These are phyloP conservation scores for Stachybotrys echinatus DNA, from an alignment of 2,329 filamentous ascomycete species.

Conservation along the genomic window DNA sequence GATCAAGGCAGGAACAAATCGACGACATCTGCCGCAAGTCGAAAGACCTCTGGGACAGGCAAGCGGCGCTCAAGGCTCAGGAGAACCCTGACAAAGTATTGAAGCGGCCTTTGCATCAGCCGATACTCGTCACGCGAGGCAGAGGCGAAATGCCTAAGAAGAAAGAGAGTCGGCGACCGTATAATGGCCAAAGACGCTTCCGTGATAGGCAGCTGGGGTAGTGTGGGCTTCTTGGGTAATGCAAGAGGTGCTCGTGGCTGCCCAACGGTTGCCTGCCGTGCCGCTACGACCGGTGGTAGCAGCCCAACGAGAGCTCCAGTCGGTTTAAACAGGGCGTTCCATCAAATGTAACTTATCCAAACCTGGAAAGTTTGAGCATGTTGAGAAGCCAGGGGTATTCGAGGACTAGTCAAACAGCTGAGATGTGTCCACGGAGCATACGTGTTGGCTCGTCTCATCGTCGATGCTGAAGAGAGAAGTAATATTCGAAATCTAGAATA, in stretches of 20 bases:
- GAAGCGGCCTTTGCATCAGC: conserved; percentile 53
- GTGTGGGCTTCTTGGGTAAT: neutral
- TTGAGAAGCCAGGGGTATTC: too few relatives aligned
- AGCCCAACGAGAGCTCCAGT: too few relatives aligned
- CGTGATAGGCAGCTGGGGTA: conserved; percentile 13
- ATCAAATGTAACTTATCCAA: too few relatives aligned
- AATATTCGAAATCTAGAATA: too few relatives aligned
- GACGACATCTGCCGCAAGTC: conserved; percentile 58
- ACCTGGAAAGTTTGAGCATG: too few relatives aligned
- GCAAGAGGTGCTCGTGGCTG: neutral
- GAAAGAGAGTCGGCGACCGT: conserved; percentile 16
- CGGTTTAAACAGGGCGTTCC: too few relatives aligned
- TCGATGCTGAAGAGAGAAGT: too few relatives aligned
- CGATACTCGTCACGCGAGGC: conserved; percentile 39
- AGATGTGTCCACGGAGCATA: too few relatives aligned
- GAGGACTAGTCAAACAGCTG: too few relatives aligned
- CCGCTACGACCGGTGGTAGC: too few relatives aligned
- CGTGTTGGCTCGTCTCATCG: too few relatives aligned
- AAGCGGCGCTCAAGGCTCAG: conserved; percentile 44
- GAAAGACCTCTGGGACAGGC: conserved; percentile 50
- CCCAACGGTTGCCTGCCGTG: too few relatives aligned
- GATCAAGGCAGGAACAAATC: conserved; percentile 48
- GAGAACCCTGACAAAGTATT: conserved; percentile 42
- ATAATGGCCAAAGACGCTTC: conserved; percentile 19
- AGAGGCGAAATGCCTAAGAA: conserved; percentile 9